These are phyloP conservation scores for Colletotrichum karsti DNA, from an alignment of 2,329 filamentous ascomycete species.

Conservation along the genomic window DNA sequence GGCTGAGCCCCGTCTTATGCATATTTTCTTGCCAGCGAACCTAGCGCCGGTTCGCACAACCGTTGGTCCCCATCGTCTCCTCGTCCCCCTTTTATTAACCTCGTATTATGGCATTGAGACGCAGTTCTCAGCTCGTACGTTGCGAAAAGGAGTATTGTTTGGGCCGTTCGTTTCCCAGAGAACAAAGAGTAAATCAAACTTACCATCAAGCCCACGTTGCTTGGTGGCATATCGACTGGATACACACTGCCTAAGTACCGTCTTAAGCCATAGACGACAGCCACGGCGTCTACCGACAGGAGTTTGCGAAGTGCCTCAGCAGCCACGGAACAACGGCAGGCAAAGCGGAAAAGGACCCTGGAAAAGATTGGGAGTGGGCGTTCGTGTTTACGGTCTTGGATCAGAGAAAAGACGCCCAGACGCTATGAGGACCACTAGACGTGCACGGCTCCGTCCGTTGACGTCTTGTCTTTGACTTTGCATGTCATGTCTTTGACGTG, in stretches of 20 bases:
- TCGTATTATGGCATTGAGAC: constrained; percentile 7
- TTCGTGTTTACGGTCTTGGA: not conserved
- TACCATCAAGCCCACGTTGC: not conserved
- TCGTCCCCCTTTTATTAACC: not conserved
- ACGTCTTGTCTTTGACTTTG: not conserved
- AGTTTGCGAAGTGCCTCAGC: not conserved
- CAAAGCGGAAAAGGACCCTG: not conserved
- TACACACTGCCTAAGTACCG: too few species aligned
- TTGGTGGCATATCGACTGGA: not conserved
- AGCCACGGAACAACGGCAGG: not conserved
- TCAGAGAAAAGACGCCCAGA: not conserved
- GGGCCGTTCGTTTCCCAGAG: too few species aligned
- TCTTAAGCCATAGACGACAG: not conserved
- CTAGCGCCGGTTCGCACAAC: not conserved
- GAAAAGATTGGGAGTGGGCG: not conserved
- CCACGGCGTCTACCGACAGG: not conserved
- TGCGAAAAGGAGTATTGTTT: too few species aligned
- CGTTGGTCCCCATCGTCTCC: not conserved
- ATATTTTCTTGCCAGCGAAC: not conserved
- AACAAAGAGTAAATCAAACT: too few species aligned
- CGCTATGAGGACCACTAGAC: not conserved
- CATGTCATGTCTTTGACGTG: not conserved
- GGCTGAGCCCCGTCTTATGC: not conserved
- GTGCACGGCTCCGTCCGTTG: not conserved
- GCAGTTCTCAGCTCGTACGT: not conserved